These are phyloP conservation scores for Backusella luteola DNA, from an alignment of 192 early-diverging fungal species.

Conservation along the genomic window DNA sequence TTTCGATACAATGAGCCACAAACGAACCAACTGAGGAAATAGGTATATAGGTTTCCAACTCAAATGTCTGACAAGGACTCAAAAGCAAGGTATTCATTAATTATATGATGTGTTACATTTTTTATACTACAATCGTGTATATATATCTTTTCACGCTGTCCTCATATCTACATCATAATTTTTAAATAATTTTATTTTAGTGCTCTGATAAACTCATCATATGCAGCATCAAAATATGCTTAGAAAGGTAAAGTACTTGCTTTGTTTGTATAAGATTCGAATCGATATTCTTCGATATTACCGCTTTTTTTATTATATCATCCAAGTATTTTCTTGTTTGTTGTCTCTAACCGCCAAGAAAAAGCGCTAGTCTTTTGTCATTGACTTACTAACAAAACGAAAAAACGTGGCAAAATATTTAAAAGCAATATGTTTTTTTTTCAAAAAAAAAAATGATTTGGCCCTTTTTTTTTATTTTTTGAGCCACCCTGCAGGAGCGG, in stretches of 20 bases:
- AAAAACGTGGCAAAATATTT: background rate
- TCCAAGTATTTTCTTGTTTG: background rate
- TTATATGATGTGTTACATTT: conserved; percentile 4
- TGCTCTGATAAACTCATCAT: background rate
- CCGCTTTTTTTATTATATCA: background rate
- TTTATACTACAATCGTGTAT: background rate
- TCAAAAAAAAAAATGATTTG: no score
- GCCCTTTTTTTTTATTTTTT: background rate
- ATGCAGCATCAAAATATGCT: background rate
- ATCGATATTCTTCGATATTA: background rate
- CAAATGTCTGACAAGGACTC: conserved; percentile 3
- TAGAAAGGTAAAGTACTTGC: background rate
- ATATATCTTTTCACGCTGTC: background rate
- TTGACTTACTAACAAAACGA: background rate
- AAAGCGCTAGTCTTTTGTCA: background rate
- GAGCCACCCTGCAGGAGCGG: background rate
- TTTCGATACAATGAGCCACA: background rate
- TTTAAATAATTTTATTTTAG: background rate
- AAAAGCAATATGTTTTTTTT: background rate
- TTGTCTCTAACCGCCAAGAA: background rate
- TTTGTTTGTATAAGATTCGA: conserved; percentile 3
- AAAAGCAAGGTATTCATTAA: background rate
- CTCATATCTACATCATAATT: background rate
- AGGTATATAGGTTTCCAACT: background rate
- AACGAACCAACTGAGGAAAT: background rate